Percentiles rank a stretch among this genome's conserved stretches.
Conservation (phyloP, 768 basidiomycete genomes). For the Lentinula raphanica region DNA sequence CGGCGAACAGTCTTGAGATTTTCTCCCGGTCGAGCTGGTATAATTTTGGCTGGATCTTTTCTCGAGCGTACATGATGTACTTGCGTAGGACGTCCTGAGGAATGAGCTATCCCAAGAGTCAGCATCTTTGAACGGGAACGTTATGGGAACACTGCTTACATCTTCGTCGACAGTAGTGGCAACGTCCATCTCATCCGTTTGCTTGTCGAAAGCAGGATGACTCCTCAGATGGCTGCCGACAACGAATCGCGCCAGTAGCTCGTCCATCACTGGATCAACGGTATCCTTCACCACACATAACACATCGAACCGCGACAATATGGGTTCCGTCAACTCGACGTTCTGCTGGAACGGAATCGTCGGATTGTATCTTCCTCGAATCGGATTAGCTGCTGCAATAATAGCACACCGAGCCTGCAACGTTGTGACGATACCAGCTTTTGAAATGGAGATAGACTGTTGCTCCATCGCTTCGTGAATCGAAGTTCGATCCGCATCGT, state of each 20-base stretch:
- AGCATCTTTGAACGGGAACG: not conserved
- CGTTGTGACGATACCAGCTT: slow-evolving; percentile 98
- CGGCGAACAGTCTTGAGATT: slow-evolving; percentile 87
- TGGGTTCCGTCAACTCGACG: slow-evolving; percentile 97
- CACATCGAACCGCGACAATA: slow-evolving; percentile 96
- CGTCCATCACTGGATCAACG: slow-evolving; percentile 95
- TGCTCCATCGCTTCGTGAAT: slow-evolving; percentile 99
- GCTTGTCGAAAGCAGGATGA: slow-evolving; percentile 87
- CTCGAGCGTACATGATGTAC: slow-evolving; percentile 98
- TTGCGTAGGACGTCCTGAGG: slow-evolving; percentile 94
- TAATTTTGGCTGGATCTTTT: slow-evolving; percentile 87
- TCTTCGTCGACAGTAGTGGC: slow-evolving; percentile 85
- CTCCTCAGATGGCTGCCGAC: slow-evolving; percentile 93
- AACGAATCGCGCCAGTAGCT: slow-evolving; percentile 94
- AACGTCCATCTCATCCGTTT: slow-evolving; percentile 90
- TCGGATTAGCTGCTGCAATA: slow-evolving; percentile 96
- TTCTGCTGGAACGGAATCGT: slow-evolving; percentile 98
- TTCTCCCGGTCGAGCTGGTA: slow-evolving; percentile 96
- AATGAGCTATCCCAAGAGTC: slow-evolving; percentile 60
- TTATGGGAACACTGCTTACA: slow-evolving; percentile 45
- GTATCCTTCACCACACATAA: slow-evolving; percentile 97
- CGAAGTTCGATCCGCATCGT: slow-evolving; percentile 93
- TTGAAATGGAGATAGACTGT: slow-evolving; percentile 97
- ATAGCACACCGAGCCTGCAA: slow-evolving; percentile 97
- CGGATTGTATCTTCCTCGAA: slow-evolving; percentile 95